Evolutionary conservation across 2,329 filamentous ascomycete genomes (phyloP).

Genomic region (Trichophyton equinum): DNA sequence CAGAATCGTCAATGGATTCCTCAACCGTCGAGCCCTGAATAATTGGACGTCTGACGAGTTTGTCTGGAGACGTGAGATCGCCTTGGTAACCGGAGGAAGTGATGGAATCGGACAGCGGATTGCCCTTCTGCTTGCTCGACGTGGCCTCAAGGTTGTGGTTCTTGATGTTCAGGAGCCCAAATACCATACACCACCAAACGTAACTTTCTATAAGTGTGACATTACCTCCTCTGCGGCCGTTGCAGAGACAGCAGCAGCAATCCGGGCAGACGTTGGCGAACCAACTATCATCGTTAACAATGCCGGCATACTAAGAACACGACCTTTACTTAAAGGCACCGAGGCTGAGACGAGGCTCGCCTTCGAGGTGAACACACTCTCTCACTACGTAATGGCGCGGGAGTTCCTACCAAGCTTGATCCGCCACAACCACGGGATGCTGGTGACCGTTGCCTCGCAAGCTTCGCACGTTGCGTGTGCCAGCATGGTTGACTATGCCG

Average conservation of each 20-base stretch:
- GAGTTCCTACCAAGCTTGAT: conserved; percentile 58
- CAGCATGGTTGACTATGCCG: conserved; percentile 55
- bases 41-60: conserved; percentile 28
- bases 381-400: conserved; percentile 54
- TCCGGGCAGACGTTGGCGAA: conserved; percentile 41
- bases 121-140: conserved; percentile 52
- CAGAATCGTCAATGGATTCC: conserved; percentile 37
- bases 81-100: conserved; percentile 62
- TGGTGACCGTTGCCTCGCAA: conserved; percentile 56
- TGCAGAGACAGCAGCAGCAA: conserved; percentile 37
- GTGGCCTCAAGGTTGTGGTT: conserved; percentile 55
- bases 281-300: conserved; percentile 64
- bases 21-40: conserved; percentile 40
- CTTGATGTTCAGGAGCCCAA: conserved; percentile 55
- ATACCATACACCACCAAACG: conserved; percentile 27
- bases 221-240: conserved; percentile 49
- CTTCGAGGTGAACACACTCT: conserved; percentile 58
- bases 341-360: conserved; percentile 51
- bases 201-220: conserved; percentile 60
- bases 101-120: conserved; percentile 59
- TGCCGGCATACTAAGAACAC: conserved; percentile 50
- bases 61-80: conserved; percentile 54
- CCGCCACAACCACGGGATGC: conserved; percentile 53
- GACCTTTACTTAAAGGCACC: conserved; percentile 46
- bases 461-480: conserved; percentile 50